These are phyloP conservation scores for Alternaria hordeiaustralica DNA, from an alignment of 2,329 filamentous ascomycete genomes.

Conservation along the genomic window DNA sequence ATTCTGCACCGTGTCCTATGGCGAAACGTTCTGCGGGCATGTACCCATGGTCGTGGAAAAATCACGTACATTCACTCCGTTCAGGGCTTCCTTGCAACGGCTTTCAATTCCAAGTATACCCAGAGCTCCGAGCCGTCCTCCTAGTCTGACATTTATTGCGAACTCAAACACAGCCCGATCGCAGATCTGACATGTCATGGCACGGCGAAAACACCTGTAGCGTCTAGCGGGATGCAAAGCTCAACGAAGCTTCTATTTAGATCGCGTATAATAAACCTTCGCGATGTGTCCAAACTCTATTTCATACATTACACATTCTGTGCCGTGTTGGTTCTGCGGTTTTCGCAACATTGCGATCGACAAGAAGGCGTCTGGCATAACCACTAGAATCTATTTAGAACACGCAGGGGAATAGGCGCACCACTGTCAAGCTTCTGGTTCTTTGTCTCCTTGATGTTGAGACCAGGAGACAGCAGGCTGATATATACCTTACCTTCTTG, in stretches of 20 bases:
- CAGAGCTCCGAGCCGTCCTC: background rate
- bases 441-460: background rate
- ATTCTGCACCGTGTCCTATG: background rate
- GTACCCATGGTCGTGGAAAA: background rate
- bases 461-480: background rate
- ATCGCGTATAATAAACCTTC: background rate
- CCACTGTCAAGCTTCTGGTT: background rate
- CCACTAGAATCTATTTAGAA: background rate
- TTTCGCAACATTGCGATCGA: background rate
- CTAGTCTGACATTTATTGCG: background rate
- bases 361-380: background rate
- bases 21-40: background rate
- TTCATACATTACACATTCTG: background rate
- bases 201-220: background rate
- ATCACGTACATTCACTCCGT: background rate
- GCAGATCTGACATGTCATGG: background rate
- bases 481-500: background rate
- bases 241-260: background rate
- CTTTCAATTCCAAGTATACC: background rate
- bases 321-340: background rate
- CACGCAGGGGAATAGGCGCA: background rate
- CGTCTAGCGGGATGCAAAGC: background rate
- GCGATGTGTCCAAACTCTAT: background rate
- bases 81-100: background rate
- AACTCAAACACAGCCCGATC: background rate